Base-by-base conservation (phyloP, 83 land plant species). In the Diphasiastrum complanatum region DNA sequence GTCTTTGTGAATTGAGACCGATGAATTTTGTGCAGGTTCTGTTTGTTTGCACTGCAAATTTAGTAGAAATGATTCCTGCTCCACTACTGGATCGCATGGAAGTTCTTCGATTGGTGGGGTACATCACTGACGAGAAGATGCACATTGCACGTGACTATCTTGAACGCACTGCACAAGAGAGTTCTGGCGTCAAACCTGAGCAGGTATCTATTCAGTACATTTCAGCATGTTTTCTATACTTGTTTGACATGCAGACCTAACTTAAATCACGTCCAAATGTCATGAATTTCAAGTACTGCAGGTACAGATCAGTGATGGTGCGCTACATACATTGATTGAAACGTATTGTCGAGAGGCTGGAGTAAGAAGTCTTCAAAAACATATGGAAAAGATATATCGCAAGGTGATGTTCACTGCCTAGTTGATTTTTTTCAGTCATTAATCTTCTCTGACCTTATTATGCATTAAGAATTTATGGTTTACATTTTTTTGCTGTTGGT, bases 1-100 rank as follows among this genome's bases (percentile, higher is more conserved):
- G n/a, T n/a, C n/a, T n/a, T n/a, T n/a, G n/a, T n/a, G n/a, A n/a
- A n/a, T n/a, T n/a, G n/a, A n/a, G n/a, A n/a, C n/a, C n/a, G n/a
- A n/a, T n/a, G n/a, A 47, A 47, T 53, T 24, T 58, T 3, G 6
- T 32, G 26, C 54, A 92, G 98, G 98, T 92, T 71, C 73, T 92
- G 24, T 92, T 92, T 83, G 98, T 92, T 40, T 89, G 96, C 74
- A 92, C 98, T 28, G 98, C 98, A 27, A 92, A 92, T 75, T 79
- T 89, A 22, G 76, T 92, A 25, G 96, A 85, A 55, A 83, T 63
- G 53, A 92, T 89, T 47, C 98, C 98, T 22, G 81, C 75, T 50
- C 96, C 98, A 46, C 83, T 92, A 12, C 54, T 89, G 48, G 98
- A 92, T 56, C 71, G 98, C 28, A 88, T 92, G 98, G 98, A 92